A percentile compares a stretch with the other conserved stretches of the same genome.
Evolutionary conservation across 108 stramenopile species (phyloP).

Genomic region (Hondaea fermentalgiana): DNA sequence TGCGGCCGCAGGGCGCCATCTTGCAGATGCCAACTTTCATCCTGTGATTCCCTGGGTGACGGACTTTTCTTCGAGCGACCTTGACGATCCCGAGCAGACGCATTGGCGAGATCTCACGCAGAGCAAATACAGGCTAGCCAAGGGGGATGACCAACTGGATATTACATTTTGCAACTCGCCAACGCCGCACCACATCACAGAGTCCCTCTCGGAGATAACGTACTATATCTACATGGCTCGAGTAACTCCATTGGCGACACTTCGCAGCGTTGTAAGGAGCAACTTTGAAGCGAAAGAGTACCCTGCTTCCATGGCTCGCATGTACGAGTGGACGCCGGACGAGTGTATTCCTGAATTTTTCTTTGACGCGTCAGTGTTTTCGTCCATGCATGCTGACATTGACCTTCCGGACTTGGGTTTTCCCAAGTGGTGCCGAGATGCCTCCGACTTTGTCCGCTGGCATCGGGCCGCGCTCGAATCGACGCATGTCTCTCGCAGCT

Average conservation of each 20-base stretch:
- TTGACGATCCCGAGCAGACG: background rate
- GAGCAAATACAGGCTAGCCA: slow-evolving; percentile 56
- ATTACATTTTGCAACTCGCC: slow-evolving; percentile 43
- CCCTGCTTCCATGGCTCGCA: slow-evolving; percentile 43
- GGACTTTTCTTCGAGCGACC: slow-evolving; percentile 35
- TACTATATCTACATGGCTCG: slow-evolving; percentile 57
- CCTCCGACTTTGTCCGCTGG: slow-evolving; percentile 30
- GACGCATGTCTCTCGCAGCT: slow-evolving; percentile 35
- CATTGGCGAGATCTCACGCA: slow-evolving; percentile 47
- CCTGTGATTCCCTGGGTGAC: slow-evolving; percentile 66
- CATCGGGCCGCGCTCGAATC: slow-evolving; percentile 37
- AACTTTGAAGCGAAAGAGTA: slow-evolving; percentile 62
- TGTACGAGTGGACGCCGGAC: slow-evolving; percentile 65
- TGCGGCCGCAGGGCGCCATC: slow-evolving; percentile 56
- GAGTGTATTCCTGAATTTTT: slow-evolving; percentile 66
- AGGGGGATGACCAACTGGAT: slow-evolving; percentile 65
- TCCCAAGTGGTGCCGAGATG: slow-evolving; percentile 23
- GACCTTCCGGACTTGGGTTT: slow-evolving; percentile 43
- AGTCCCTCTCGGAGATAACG: slow-evolving; percentile 58
- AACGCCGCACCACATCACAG: slow-evolving; percentile 61
- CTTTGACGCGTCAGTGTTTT: slow-evolving; percentile 41
- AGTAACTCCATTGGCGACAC: slow-evolving; percentile 36
- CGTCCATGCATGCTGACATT: slow-evolving; percentile 34
- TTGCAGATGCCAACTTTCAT: slow-evolving; percentile 46
- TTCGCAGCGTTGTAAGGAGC: slow-evolving; percentile 45